phyloP scores from a whole-genome alignment of 2,329 filamentous ascomycete genomes.

The Fusarium veterinarium region DNA sequence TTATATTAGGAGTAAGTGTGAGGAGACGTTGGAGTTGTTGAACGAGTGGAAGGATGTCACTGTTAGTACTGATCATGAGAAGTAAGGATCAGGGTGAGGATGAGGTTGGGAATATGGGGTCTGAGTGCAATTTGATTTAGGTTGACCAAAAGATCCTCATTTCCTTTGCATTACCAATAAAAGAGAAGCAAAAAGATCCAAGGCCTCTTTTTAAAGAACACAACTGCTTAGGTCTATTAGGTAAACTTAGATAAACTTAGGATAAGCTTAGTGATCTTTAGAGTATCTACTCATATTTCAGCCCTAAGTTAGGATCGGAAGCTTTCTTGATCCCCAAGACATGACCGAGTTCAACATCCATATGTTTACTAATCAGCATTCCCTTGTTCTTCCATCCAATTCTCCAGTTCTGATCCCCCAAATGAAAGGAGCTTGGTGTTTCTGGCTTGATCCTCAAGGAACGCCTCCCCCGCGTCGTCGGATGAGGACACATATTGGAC shows the following conservation, averaged over 20 bases:
- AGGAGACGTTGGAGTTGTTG: constrained; percentile 55
- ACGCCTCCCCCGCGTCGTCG: not conserved
- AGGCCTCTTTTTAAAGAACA: not conserved
- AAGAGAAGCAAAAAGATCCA: no score
- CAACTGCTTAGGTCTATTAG: no score
- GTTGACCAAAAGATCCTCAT: no score
- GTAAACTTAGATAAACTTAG: not conserved
- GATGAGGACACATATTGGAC: not conserved
- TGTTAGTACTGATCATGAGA: constrained; percentile 40
- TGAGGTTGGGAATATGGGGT: not conserved
- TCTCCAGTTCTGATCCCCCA: no score
- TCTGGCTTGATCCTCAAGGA: not conserved
- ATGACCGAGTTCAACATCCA: no score
- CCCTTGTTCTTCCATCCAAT: no score
- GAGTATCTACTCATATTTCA: not conserved
- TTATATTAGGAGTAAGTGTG: constrained; percentile 57
- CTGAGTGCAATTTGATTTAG: not conserved
- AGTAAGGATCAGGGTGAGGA: not conserved
- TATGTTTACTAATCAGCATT: not conserved
- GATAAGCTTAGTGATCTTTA: not conserved
- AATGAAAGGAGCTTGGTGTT: not conserved
- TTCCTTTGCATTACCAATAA: no score
- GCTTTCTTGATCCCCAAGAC: not conserved
- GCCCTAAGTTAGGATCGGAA: not conserved
- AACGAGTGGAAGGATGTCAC: constrained; percentile 60